Evolutionary conservation across 2,329 filamentous ascomycete species (phyloP).

Genomic region (Dissoconium aciculare): DNA sequence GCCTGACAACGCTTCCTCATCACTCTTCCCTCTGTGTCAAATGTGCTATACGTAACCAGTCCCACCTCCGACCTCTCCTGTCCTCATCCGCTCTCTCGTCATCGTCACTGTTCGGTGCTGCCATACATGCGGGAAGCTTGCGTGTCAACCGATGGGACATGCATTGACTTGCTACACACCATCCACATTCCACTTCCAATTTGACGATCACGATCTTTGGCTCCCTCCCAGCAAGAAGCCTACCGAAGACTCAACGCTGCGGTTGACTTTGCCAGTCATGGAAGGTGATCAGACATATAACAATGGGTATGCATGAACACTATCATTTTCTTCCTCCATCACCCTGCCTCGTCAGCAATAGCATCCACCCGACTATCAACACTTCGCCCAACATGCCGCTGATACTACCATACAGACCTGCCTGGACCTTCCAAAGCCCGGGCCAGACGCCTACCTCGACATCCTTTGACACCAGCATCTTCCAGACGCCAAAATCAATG

Average conservation of each 20-base stretch:
- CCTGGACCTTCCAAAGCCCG: conserved; percentile 37
- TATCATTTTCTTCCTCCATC: background rate
- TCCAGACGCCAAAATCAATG: conserved; percentile 33
- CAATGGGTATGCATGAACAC: conserved; percentile 8
- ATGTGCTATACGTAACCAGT: background rate
- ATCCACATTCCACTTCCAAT: no score
- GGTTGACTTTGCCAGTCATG: conserved; percentile 6
- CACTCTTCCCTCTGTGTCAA: background rate
- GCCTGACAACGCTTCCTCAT: no score
- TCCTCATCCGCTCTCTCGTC: no score
- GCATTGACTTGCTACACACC: no score
- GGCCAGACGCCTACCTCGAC: conserved; percentile 33
- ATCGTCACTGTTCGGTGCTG: no score
- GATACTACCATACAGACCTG: conserved; percentile 21
- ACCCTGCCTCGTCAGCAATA: conserved; percentile 3
- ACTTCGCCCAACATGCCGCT: no score
- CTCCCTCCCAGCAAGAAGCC: background rate
- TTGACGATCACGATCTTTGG: no score
- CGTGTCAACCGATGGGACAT: no score
- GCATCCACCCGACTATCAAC: no score
- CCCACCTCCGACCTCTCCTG: background rate
- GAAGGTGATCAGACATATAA: conserved; percentile 13
- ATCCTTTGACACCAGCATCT: conserved; percentile 24
- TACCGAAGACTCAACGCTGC: background rate
- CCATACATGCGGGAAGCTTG: no score